A percentile compares a stretch with the other conserved stretches of the same genome.
phyloP scores from a whole-genome alignment of 495 filamentous ascomycete species.

The Elasticomyces elasticus region DNA sequence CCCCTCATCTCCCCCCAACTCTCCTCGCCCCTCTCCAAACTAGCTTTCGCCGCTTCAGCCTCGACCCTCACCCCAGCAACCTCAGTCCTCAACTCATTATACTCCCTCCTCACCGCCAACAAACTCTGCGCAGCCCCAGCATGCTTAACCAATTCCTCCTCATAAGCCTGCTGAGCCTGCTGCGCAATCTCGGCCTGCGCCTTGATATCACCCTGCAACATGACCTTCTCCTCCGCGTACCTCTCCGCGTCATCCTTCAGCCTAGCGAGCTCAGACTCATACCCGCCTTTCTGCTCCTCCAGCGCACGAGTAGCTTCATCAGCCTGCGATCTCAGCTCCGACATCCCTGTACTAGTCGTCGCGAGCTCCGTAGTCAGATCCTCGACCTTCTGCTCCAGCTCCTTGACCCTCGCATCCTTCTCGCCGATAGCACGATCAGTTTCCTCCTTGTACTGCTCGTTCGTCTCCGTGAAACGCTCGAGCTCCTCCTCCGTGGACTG shows the following conservation, averaged over 20 bases:
- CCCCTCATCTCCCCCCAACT: conserved; percentile 77
- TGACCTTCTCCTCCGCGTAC: conserved; percentile 61
- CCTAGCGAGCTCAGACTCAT: conserved; percentile 66
- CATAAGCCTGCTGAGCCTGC: conserved; percentile 89
- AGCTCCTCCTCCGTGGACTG: conserved; percentile 83
- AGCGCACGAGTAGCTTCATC: conserved; percentile 59
- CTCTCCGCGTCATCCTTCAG: conserved; percentile 79
- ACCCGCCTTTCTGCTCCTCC: conserved; percentile 66
- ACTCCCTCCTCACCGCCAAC: conserved; percentile 64
- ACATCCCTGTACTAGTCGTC: conserved; percentile 68
- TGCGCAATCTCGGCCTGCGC: conserved; percentile 88
- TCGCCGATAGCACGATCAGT: conserved; percentile 62
- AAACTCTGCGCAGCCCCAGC: conserved; percentile 80
- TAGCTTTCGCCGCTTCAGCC: conserved; percentile 67
- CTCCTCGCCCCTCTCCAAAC: conserved; percentile 67
- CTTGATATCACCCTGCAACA: conserved; percentile 81
- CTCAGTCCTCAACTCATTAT: conserved; percentile 70
- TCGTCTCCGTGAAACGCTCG: conserved; percentile 62
- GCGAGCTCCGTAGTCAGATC: conserved; percentile 73
- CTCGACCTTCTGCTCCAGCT: conserved; percentile 70
- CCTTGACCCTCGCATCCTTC: conserved; percentile 64
- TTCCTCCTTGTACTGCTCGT: conserved; percentile 78
- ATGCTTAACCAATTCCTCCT: conserved; percentile 85
- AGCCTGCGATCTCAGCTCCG: conserved; percentile 63
- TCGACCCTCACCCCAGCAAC: conserved; percentile 61